Evolutionary conservation across 495 filamentous ascomycete species (phyloP).

Genomic region (Beverwykella pulmonaria): DNA sequence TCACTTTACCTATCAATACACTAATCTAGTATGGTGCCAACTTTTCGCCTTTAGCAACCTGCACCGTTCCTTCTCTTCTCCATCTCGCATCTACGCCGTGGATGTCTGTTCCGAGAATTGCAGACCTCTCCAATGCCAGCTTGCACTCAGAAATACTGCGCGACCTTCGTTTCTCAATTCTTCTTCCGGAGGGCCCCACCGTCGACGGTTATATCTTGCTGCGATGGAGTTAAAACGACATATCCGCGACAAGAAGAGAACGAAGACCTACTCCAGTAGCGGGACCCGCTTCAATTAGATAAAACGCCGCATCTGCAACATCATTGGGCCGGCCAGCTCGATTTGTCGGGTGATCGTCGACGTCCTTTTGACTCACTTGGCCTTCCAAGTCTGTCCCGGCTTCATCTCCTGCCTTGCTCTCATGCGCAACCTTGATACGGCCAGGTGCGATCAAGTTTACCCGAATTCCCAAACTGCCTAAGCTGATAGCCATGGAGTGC

Average conservation of each 20-base stretch:
- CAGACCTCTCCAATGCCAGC: background rate
- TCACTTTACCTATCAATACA: too few relatives aligned
- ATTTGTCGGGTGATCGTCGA: conserved; percentile 36
- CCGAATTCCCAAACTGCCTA: conserved; percentile 38
- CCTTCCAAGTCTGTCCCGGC: conserved; percentile 29
- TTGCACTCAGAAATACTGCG: background rate
- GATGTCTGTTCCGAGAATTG: background rate
- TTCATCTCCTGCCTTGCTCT: conserved; percentile 43
- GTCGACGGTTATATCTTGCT: conserved; percentile 38
- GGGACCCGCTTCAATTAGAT: conserved; percentile 37
- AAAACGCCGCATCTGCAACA: conserved; percentile 36
- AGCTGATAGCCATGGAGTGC: conserved; percentile 51
- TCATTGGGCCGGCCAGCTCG: conserved; percentile 36
- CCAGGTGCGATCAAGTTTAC: conserved; percentile 45
- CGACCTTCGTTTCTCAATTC: background rate
- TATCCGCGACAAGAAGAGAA: background rate
- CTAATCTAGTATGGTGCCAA: too few relatives aligned
- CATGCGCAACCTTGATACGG: conserved; percentile 44
- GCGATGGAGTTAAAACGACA: background rate
- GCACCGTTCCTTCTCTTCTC: too few relatives aligned
- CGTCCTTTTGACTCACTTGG: conserved; percentile 33
- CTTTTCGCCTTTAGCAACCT: too few relatives aligned
- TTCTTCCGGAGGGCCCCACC: conserved; percentile 39
- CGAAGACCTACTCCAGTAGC: conserved; percentile 31
- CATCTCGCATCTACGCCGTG: too few relatives aligned